Evolutionary conservation across 2,329 filamentous ascomycete species (phyloP), one percentile per base, ranked within the genome.

Genomic region (Aaosphaeria pasadenensis): DNA sequence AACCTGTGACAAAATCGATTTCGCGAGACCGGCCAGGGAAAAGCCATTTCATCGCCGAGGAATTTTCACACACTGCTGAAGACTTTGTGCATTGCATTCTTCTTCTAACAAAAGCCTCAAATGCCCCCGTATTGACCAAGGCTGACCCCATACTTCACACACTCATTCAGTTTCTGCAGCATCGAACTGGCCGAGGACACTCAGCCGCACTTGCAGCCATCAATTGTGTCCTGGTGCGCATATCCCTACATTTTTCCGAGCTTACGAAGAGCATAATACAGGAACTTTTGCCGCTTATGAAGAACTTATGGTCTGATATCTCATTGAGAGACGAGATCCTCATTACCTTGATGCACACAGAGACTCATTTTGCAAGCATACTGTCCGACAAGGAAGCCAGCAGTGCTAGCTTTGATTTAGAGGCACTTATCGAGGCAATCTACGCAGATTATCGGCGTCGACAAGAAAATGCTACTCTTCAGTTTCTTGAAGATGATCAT

Each of bases 401-500:
- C 5, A 47, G 53, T 24, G 50, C 57, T 56, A 69, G 64, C 51
- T 56, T 63, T 47, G 58, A 64, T 42, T 55, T 95, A 5, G 82
- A 86, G 53, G 80, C 81, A n/a, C 69, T 96, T 2, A 65, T 85
- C 32, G 85, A 91, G 40, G 76, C 80, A 4, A 71, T 99, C n/a
- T 87, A 86, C 74, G 73, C 74, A 6, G 92, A 96, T 60, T 97
- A 97, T 68, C 77, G 82, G 4, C 85, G 78, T 54, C 81, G 90
- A 51, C 77, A 83, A 33, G 84, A 88, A 42, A 83, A 53, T 13
- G 60, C 60, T 29, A 55, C 57, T 24, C 60, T 63, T 39, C 65
- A 67, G 33, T 67, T 60, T 48, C 76, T 97, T 7, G 87, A 90
- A 54, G 72, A 95, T n/a, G 84, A 89, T 51, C 88, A 96, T 58